Conservation (phyloP, 352 stramenopile genomes). For the Pythium scleroteichum region DNA sequence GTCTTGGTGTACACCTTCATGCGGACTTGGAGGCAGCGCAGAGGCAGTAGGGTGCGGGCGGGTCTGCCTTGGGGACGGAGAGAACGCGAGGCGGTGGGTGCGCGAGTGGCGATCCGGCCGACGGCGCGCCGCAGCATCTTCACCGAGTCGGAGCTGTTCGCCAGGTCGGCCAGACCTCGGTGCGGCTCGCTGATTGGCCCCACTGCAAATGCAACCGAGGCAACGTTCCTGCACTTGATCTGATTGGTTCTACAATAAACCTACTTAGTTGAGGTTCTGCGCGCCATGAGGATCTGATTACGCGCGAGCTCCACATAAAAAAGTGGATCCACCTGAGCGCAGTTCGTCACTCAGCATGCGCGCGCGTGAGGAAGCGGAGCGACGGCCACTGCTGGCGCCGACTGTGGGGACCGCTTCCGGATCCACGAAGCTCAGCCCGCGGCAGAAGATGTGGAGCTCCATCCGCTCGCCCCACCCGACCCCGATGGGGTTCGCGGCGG, state of each 20-base stretch:
- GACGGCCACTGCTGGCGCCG: slow-evolving; percentile 21
- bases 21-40: slow-evolving; percentile 17
- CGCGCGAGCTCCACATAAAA: neutral
- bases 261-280: slow-evolving; percentile 1
- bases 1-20: slow-evolving; percentile 94
- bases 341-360: neutral
- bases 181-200: slow-evolving; percentile 1
- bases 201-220: neutral
- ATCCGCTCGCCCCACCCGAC: slow-evolving; percentile 1
- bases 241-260: slow-evolving; percentile 7
- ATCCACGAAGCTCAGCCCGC: slow-evolving; percentile 15
- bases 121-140: slow-evolving; percentile 17
- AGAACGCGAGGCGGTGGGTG: neutral
- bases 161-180: neutral
- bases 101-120: neutral
- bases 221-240: neutral
- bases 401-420: slow-evolving; percentile 3
- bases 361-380: slow-evolving; percentile 13
- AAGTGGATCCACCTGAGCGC: slow-evolving; percentile 1
- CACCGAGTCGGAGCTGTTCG: slow-evolving; percentile 1
- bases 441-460: slow-evolving; percentile 23
- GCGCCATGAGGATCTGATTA: too few species aligned
- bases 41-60: neutral
- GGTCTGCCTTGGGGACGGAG: neutral
- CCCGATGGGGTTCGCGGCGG: slow-evolving; percentile 6